phyloP scores from a whole-genome alignment of 257 asterid genomes.

The Jasminum sambac region DNA sequence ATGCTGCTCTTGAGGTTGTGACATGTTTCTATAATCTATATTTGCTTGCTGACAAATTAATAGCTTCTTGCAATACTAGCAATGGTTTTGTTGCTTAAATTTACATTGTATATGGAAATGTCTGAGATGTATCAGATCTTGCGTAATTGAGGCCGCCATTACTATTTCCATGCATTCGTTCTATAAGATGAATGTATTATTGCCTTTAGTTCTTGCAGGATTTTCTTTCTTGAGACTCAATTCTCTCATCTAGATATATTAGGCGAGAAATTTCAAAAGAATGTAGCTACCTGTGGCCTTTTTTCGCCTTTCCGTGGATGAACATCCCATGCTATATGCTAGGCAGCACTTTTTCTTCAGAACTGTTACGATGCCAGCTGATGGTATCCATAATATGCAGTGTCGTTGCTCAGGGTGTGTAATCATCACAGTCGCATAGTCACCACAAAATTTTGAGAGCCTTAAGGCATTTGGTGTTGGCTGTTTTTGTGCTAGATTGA shows the following conservation, averaged over 20 bases:
- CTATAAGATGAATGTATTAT: neutral
- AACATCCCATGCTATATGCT: neutral
- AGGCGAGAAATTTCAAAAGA: neutral
- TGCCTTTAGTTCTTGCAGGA: neutral
- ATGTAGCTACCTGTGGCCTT: neutral
- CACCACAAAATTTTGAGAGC: neutral
- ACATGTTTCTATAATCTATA: constrained; percentile 2
- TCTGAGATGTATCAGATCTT: neutral
- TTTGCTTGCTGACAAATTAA: constrained; percentile 4
- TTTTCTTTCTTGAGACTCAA: neutral
- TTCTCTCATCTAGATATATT: neutral
- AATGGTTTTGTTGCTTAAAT: neutral
- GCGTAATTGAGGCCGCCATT: neutral
- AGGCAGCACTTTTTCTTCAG: neutral
- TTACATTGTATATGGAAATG: neutral
- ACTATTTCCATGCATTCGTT: neutral
- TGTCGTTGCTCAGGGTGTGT: neutral
- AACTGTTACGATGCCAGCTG: neutral
- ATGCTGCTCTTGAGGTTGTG: constrained; percentile 86
- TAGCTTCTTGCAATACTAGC: neutral
- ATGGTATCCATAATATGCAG: neutral
- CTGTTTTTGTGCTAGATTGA: neutral
- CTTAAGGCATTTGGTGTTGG: neutral
- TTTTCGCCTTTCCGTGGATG: too few species aligned
- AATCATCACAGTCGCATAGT: neutral